Percentiles rank a stretch among this genome's conserved stretches.
phyloP scores from a whole-genome alignment of 805 yeast genomes.

The Scheffersomyces amazonensis region DNA sequence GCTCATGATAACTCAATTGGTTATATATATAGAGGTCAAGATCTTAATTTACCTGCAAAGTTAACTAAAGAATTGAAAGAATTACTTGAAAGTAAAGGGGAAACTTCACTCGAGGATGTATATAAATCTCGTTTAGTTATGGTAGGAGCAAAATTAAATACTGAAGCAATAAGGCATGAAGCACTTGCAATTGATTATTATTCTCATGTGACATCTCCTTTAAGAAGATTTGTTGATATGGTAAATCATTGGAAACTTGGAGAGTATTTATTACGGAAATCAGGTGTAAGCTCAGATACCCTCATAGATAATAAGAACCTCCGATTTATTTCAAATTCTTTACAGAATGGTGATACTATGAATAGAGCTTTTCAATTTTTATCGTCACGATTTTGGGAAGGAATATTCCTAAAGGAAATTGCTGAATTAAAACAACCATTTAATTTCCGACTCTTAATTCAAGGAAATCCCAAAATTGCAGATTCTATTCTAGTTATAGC shows the following conservation, averaged over 20 bases:
- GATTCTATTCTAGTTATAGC: constrained; percentile 21
- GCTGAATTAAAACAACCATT: constrained; percentile 13
- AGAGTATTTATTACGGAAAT: constrained; percentile 9
- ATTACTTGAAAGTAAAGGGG: constrained; percentile 12
- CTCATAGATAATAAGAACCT: constrained; percentile 6
- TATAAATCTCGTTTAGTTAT: constrained; percentile 44
- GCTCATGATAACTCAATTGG: constrained; percentile 45
- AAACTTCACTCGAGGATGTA: constrained; percentile 37
- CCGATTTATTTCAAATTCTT: constrained; percentile 20
- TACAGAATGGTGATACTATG: constrained; percentile 29
- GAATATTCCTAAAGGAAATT: constrained; percentile 30
- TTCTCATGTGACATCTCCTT: constrained; percentile 82
- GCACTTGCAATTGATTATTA: constrained; percentile 64
- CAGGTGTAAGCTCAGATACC: neutral
- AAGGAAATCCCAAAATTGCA: constrained; percentile 22
- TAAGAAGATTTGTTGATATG: constrained; percentile 79
- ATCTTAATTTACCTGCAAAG: constrained; percentile 20
- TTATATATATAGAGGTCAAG: constrained; percentile 46
- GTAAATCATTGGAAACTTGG: constrained; percentile 74
- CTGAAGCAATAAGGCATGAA: constrained; percentile 48
- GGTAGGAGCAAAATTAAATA: constrained; percentile 51
- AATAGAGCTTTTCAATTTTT: constrained; percentile 20
- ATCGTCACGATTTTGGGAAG: constrained; percentile 35
- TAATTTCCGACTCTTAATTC: constrained; percentile 19
- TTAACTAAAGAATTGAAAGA: constrained; percentile 22